phyloP scores from a whole-genome alignment of 2,329 filamentous ascomycete genomes.

The Aspergillus felis region DNA sequence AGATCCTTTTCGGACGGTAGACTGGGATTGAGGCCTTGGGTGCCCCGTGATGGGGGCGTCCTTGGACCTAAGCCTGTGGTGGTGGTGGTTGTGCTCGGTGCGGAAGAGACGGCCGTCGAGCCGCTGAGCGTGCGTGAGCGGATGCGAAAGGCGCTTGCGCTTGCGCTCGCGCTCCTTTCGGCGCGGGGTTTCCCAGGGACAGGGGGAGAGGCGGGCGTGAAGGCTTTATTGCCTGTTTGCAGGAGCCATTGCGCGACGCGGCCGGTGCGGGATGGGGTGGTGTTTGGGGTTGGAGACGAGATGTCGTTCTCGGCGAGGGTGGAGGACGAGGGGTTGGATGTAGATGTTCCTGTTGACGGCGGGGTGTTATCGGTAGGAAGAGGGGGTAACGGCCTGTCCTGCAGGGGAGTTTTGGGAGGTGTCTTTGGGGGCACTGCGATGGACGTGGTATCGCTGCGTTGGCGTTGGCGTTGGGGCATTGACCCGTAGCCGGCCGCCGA shows the following conservation, averaged over 20 bases:
- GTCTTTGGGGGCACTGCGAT: constrained; percentile 9
- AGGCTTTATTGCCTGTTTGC: constrained; percentile 14
- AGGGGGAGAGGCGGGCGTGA: constrained; percentile 3
- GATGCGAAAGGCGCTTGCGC: constrained; percentile 19
- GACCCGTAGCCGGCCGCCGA: constrained; percentile 9
- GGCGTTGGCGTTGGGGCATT: background rate
- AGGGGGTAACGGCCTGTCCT: constrained; percentile 20
- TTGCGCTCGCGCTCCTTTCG: constrained; percentile 12
- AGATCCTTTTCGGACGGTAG: background rate
- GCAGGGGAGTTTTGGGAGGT: constrained; percentile 20
- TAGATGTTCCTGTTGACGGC: background rate
- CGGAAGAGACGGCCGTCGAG: constrained; percentile 30
- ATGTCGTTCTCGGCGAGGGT: constrained; percentile 2
- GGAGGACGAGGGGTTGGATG: constrained; percentile 5
- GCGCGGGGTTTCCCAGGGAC: constrained; percentile 11
- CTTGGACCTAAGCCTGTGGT: constrained; percentile 5
- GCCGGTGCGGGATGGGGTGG: constrained; percentile 20
- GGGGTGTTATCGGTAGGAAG: constrained; percentile 14
- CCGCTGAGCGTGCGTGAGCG: constrained; percentile 33
- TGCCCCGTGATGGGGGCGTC: background rate
- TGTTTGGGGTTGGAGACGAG: constrained; percentile 6
- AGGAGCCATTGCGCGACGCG: constrained; percentile 32
- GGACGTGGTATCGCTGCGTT: background rate
- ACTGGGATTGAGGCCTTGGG: background rate
- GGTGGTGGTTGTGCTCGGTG: background rate